Conservation (phyloP, 23 red algal species). For the Gracilariopsis chorda region DNA sequence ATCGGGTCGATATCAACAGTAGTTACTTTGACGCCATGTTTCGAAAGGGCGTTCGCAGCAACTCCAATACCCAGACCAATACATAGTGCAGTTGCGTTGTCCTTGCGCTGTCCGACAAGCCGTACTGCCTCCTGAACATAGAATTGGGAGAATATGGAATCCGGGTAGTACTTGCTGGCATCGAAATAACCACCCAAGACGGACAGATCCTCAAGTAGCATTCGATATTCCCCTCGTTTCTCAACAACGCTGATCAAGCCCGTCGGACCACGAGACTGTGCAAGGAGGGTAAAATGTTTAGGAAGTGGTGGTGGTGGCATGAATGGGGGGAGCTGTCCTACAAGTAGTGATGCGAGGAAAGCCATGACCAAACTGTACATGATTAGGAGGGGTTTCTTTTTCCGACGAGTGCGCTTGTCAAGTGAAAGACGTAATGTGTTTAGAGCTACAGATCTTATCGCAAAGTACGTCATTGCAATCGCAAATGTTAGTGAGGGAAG, state of each 20-base stretch:
- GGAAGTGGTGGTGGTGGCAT: constrained; percentile 25
- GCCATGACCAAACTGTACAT: not conserved
- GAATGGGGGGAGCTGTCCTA: not conserved
- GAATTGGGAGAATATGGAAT: constrained; percentile 60
- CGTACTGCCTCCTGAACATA: constrained; percentile 67
- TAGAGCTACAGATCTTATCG: not conserved
- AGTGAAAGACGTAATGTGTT: not conserved
- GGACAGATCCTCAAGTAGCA: constrained; percentile 38
- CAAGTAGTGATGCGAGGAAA: not conserved
- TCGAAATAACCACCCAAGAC: constrained; percentile 52
- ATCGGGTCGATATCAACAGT: constrained; percentile 50
- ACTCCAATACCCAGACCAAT: constrained; percentile 58
- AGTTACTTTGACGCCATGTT: constrained; percentile 21
- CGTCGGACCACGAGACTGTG: constrained; percentile 38
- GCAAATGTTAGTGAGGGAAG: constrained; percentile 3
- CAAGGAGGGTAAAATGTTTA: constrained; percentile 1
- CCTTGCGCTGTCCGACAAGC: not conserved
- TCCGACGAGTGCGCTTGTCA: not conserved
- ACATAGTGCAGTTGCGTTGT: constrained; percentile 17
- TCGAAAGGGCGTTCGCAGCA: constrained; percentile 22
- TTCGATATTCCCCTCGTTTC: not conserved
- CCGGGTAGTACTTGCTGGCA: not conserved
- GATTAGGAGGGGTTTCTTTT: not conserved
- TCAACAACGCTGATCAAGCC: constrained; percentile 60
- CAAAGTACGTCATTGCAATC: not conserved